Evolutionary conservation across 805 yeast genomes (phyloP), one percentile per base, ranked within the genome.

Genomic region (Wickerhamiella alocasiicola): DNA sequence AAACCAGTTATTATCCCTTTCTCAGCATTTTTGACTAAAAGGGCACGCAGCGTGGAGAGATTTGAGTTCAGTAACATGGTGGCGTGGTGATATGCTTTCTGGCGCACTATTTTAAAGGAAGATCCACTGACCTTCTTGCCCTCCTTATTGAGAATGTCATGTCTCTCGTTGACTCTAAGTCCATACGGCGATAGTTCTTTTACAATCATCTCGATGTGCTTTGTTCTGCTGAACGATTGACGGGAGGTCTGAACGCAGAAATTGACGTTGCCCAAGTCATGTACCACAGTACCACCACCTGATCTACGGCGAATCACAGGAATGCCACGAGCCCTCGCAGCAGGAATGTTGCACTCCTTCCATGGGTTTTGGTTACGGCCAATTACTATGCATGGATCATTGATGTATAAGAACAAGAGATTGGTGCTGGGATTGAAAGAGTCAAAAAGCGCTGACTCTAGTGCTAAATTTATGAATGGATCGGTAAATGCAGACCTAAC

Each of bases 251-350:
- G 75, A 52, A 72, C 84, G 4, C 93, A 78, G 59, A 78, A 91
- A 55, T 91, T 91, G 15, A 78, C 75, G 52, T 91, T 91, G 0
- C 96, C 95, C 4, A 67, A 48, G 58, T 88, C 98, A 56, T 91
- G 99, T 9, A 85, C 94, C 1, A 91, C 99, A 0, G 96, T 76
- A 0, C 99, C 99, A 2, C 99, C 99, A 0, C 99, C 99, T 6
- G 91, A 78, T 36, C 71, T 64, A 42, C 99, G 65, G 49, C 99
- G 65, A 5, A 91, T 55, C 6, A 87, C 54, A 0, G 94, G 88
- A 19, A 82, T 67, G 2, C 63, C 63, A 3, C 71, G 56, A 1
- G 63, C 49, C 3, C 67, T 61, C 4, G 81, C 61, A 11, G 73
- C 53, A 0, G 73, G 67, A 2, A 91, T 43, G 51, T 82, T 81